Base-by-base conservation (phyloP, 768 basidiomycete species). In the Phaffia australis region DNA sequence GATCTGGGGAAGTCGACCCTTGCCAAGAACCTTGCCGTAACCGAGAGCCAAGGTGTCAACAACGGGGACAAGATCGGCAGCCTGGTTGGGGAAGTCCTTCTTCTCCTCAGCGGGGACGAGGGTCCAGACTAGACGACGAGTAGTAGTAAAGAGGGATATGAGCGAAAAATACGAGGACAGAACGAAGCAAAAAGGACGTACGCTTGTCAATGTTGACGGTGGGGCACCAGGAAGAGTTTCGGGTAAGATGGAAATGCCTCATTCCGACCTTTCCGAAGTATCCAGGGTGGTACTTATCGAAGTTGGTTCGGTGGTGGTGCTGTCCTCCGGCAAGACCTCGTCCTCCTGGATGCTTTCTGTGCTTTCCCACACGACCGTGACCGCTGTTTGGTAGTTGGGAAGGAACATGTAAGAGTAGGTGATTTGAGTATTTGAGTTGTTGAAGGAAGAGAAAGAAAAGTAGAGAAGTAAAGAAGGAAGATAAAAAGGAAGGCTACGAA, bases 281-380 rank as follows among this genome's bases (percentile, higher is more conserved):
- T 88, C 52, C 5, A 54, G 30, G 54, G 30, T 14, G 29, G n/a
- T n/a, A 54, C 73, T 94, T 94, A 80, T 94, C 92, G 76, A 94
- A 89, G 82, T 97, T 95, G 76, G 87, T 93, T 69, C 92, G 89
- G 86, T 99, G 95, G 83, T 99, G 95, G 81, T 98, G 94, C 81
- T 85, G 83, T 85, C 95, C 95, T 90, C 95, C 95, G 64, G 78
- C 79, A 76, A 98, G 88, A 95, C 95, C 95, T 80, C 95, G 90
- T 89, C 95, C 95, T 82, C 95, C 95, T 65, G 95, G 95, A 78
- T 97, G 94, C 80, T 97, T 98, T 79, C 95, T 88, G 85, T 99
- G 95, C 85, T 98, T 98, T 73, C 95, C 95, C 76, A 99, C 89
- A 88, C 95, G 94, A 79, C 95, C 95, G 80, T 98, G 87, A 81